A percentile compares a stretch with the other conserved stretches of the same genome.
phyloP scores from a whole-genome alignment of 2,329 filamentous ascomycete species.

The Pyricularia pennisetigena region DNA sequence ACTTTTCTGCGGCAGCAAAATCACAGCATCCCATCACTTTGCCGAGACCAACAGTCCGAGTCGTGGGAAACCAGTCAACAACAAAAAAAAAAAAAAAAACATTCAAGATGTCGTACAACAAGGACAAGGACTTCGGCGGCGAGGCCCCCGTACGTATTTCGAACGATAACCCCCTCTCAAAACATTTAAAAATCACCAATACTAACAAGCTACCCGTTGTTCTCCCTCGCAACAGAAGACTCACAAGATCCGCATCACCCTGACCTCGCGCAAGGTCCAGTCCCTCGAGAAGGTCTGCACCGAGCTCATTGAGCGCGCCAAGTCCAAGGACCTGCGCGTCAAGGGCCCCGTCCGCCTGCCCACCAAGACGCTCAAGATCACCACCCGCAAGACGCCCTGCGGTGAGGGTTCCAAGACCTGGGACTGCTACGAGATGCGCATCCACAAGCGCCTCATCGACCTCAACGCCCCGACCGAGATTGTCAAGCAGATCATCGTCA shows the following conservation, averaged over 20 bases:
- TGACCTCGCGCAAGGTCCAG: constrained; percentile 88
- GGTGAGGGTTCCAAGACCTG: constrained; percentile 99
- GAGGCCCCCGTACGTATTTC: constrained; percentile 4
- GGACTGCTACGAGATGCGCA: constrained; percentile 98
- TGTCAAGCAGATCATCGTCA: constrained; percentile 94
- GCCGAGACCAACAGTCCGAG: constrained; percentile 69
- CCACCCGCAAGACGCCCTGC: constrained; percentile 97
- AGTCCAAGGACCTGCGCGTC: constrained; percentile 95
- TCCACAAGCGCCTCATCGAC: constrained; percentile 97
- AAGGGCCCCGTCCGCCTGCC: constrained; percentile 97
- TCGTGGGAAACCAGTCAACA: constrained; percentile 44
- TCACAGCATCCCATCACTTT: constrained; percentile 54
- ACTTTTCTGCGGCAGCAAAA: constrained; percentile 10
- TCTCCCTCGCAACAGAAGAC: not conserved
- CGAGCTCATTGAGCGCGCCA: constrained; percentile 97
- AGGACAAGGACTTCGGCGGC: constrained; percentile 6
- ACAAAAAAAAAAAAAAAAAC: not conserved
- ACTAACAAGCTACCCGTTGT: not conserved
- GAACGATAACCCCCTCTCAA: not conserved
- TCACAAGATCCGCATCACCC: constrained; percentile 62
- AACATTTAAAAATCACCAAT: no score
- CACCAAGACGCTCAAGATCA: constrained; percentile 94
- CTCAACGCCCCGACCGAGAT: constrained; percentile 96
- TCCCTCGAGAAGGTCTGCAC: constrained; percentile 96
- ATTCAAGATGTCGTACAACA: constrained; percentile 7